phyloP scores from a whole-genome alignment of 2,329 filamentous ascomycete species.

The Fusarium odoratissimum region DNA sequence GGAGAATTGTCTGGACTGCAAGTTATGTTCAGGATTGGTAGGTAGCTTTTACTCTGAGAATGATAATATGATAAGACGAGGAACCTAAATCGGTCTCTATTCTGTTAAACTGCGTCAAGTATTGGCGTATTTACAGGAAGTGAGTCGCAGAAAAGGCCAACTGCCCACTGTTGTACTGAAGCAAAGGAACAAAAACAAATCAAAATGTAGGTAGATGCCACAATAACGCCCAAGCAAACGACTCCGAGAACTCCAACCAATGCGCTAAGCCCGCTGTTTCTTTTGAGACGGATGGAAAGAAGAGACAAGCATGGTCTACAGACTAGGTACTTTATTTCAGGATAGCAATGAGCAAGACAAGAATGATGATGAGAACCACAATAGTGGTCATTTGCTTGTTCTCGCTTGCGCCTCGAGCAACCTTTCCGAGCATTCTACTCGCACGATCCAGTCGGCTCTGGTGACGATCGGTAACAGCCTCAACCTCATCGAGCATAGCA shows the following conservation, averaged over 20 bases:
- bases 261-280: conserved; percentile 34
- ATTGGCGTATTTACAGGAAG: conserved; percentile 15
- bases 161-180: not conserved
- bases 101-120: not conserved
- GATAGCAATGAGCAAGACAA: conserved; percentile 85
- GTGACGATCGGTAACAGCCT: conserved; percentile 84
- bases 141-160: not conserved
- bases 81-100: not conserved
- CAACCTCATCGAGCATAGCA: conserved; percentile 88
- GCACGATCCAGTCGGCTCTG: conserved; percentile 80
- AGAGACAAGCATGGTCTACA: not conserved
- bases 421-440: conserved; percentile 74
- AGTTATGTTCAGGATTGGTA: conserved; percentile 15
- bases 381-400: conserved; percentile 89
- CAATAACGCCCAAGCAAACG: conserved; percentile 7
- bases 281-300: not conserved
- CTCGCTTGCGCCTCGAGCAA: conserved; percentile 80
- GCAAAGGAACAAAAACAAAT: conserved; percentile 1
- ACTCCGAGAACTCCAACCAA: conserved; percentile 39
- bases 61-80: conserved; percentile 13
- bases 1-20: conserved; percentile 25
- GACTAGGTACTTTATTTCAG: conserved; percentile 77
- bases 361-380: conserved; percentile 82
- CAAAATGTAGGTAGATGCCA: conserved; percentile 4
- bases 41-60: conserved; percentile 21